These are phyloP conservation scores for Chaetomium globosum DNA, from an alignment of 2,329 filamentous ascomycete genomes.

Conservation along the genomic window DNA sequence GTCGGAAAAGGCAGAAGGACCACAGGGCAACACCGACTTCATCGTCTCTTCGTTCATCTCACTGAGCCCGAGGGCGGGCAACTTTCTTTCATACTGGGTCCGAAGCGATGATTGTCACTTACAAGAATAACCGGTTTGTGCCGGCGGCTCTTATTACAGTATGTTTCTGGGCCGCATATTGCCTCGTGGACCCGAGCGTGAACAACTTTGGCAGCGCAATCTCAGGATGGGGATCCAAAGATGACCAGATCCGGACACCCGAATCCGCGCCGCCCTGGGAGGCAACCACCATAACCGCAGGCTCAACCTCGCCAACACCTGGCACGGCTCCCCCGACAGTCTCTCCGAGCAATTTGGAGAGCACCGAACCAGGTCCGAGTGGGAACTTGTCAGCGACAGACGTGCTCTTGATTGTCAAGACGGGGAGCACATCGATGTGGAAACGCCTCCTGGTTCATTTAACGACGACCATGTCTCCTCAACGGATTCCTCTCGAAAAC, in stretches of 20 bases:
- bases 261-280: not conserved
- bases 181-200: conserved; percentile 20
- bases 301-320: not conserved
- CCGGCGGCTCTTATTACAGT: conserved; percentile 23
- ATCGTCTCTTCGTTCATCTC: not conserved
- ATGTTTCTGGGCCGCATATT: conserved; percentile 20
- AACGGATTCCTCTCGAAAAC: conserved; percentile 21
- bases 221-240: conserved; percentile 5
- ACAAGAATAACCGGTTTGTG: conserved; percentile 27
- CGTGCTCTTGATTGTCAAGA: conserved; percentile 27
- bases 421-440: conserved; percentile 27
- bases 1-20: not conserved
- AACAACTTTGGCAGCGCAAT: conserved; percentile 16
- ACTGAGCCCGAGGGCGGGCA: not conserved
- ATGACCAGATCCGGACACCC: not conserved
- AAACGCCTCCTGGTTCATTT: conserved; percentile 28
- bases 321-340: not conserved
- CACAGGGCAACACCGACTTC: too few relatives aligned
- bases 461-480: conserved; percentile 21
- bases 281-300: not conserved
- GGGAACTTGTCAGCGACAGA: conserved; percentile 16
- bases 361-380: too few relatives aligned
- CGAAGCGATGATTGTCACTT: conserved; percentile 21
- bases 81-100: not conserved
- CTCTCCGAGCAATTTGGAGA: not conserved